phyloP scores from a whole-genome alignment of 129 eudicot species.

The Erigeron canadensis region DNA sequence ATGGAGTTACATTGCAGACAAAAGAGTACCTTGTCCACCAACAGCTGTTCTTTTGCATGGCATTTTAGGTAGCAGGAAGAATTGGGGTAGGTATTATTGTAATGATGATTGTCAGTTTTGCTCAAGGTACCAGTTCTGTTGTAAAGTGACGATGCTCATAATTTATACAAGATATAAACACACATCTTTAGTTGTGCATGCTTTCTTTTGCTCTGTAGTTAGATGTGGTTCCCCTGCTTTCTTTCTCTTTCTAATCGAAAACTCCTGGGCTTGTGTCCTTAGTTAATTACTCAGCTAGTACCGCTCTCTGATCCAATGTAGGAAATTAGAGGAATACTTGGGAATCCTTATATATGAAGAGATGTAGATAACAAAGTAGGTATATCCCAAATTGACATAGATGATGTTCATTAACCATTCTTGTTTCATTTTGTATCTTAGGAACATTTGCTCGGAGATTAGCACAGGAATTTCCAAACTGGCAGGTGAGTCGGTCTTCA shows the following conservation, averaged over 20 bases:
- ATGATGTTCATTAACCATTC: slow-evolving; percentile 2
- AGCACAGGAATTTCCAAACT: slow-evolving; percentile 83
- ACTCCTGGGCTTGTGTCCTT: background rate
- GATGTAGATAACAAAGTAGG: background rate
- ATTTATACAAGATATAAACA: background rate
- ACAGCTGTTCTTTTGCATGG: slow-evolving; percentile 97
- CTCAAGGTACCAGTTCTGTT: background rate
- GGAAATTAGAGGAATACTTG: slow-evolving; percentile 7
- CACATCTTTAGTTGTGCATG: slow-evolving; percentile 5
- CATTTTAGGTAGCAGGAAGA: slow-evolving; percentile 93
- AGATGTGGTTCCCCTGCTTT: background rate
- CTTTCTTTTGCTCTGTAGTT: slow-evolving; percentile 1
- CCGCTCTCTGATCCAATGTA: slow-evolving; percentile 1
- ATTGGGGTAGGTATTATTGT: slow-evolving; percentile 70
- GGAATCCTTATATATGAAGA: background rate
- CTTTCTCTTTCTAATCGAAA: background rate
- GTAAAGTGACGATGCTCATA: slow-evolving; percentile 14
- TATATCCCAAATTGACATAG: slow-evolving; percentile 3
- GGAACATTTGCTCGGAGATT: slow-evolving; percentile 93
- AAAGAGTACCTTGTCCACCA: slow-evolving; percentile 72
- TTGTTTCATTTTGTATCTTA: slow-evolving; percentile 31
- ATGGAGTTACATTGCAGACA: slow-evolving; percentile 88
- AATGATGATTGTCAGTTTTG: too few relatives aligned
- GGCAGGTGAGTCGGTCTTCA: slow-evolving; percentile 67
- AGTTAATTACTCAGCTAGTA: background rate